These are phyloP conservation scores for Haplosporangium sp. DNA, from an alignment of 371 early-diverging fungal species.

Conservation along the genomic window DNA sequence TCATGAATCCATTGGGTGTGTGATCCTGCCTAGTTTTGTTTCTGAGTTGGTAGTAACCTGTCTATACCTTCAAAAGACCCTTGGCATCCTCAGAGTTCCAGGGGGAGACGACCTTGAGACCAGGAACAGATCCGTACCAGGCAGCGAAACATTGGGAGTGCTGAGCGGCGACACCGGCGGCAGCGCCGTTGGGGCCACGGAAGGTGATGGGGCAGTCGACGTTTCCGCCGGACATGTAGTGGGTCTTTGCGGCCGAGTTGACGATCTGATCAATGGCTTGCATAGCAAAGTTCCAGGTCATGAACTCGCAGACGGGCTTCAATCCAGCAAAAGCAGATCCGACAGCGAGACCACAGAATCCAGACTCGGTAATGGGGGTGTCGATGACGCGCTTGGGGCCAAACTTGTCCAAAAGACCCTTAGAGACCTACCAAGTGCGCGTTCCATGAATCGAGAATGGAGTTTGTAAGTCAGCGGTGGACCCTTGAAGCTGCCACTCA, in stretches of 20 bases:
- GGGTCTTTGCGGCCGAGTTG: constrained; percentile 99
- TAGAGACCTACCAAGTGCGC: constrained; percentile 80
- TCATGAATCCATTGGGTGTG: no score
- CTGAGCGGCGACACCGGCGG: constrained; percentile 99
- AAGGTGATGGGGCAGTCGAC: constrained; percentile 97
- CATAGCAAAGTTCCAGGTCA: constrained; percentile 99
- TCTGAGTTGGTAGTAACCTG: neutral
- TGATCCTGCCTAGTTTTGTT: no score
- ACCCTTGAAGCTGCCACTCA: neutral
- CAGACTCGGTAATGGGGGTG: constrained; percentile 99
- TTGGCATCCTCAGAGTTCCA: constrained; percentile 98
- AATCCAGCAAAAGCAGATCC: constrained; percentile 97
- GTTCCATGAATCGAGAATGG: constrained; percentile 5
- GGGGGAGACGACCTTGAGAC: constrained; percentile 99
- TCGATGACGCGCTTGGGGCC: constrained; percentile 98
- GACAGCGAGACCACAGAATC: constrained; percentile 98
- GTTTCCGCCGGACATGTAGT: constrained; percentile 98
- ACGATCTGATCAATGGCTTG: constrained; percentile 99
- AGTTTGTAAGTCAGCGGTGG: neutral
- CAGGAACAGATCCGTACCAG: constrained; percentile 98
- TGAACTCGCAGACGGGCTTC: constrained; percentile 99
- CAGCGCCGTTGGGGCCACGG: constrained; percentile 99
- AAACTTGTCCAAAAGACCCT: constrained; percentile 98
- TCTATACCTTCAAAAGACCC: constrained; percentile 83
- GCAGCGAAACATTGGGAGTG: constrained; percentile 99